A percentile compares a stretch with the other conserved stretches of the same genome.
Conservation (phyloP, 257 asterid genomes). For the Capsicum chinense region DNA sequence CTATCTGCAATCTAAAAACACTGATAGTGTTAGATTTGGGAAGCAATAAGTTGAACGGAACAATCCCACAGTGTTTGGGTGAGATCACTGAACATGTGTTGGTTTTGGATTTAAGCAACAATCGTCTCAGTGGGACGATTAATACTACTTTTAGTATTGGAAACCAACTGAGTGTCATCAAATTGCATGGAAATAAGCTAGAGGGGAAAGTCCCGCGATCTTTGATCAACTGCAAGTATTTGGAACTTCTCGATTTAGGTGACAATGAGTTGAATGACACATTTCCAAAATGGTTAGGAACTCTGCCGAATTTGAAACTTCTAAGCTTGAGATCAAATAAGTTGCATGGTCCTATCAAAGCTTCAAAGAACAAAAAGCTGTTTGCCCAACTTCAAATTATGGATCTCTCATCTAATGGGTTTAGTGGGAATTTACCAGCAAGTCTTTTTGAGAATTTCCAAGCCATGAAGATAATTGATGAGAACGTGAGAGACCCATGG, state of each 20-base stretch:
- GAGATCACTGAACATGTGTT: neutral
- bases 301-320: neutral
- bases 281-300: conserved; percentile 25
- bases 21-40: neutral
- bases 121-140: conserved; percentile 13
- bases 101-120: neutral
- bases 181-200: neutral
- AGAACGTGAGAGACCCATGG: neutral
- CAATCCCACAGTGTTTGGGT: neutral
- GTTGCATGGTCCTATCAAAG: conserved; percentile 7
- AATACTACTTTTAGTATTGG: neutral
- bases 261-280: neutral
- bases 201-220: conserved; percentile 17
- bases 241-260: conserved; percentile 11
- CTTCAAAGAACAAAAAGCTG: neutral
- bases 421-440: conserved; percentile 24
- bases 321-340: conserved; percentile 18
- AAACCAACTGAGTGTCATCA: neutral
- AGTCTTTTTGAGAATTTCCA: neutral
- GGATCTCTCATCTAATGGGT: conserved; percentile 28
- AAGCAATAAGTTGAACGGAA: neutral
- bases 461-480: neutral
- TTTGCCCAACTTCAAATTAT: neutral
- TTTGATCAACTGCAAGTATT: neutral
- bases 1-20: neutral